Evolutionary conservation across 495 filamentous ascomycete genomes (phyloP), one percentile per base, ranked within the genome.

Genomic region (Aspergillus bertholletiae): DNA sequence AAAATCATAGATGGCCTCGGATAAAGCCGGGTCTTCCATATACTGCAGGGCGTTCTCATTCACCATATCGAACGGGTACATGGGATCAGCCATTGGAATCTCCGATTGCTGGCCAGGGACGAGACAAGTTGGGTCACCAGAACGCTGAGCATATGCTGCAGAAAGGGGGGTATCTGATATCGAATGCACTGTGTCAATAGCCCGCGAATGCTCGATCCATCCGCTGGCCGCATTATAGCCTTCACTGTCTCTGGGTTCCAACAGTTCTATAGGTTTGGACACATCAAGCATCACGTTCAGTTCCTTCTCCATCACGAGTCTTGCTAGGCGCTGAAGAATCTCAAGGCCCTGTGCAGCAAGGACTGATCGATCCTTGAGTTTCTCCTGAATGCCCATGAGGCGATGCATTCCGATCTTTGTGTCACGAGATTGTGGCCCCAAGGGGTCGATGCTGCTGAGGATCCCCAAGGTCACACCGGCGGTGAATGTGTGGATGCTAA

Each of bases 401-500:
- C 53, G 51, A 7, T 51, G 65, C 5, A 70, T 18, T 3, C 61
- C 65, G n/a, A 60, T 20, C 35, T 66, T 70, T 0, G 46, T 48
- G 15, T 61, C 45, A 17, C 58, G 40, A 0, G 61, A 66, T 2
- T 61, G 49, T 0, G 46, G 23, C 4, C 22, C 57, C 0, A 70
- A 20, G 1, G 62, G 62, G 11, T 68, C 61, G 23, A 63, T 63
- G 41, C 67, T 70, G 4, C 39, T 52, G n/a, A 70, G 45, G 2
- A 68, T 59, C 12, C 60, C 61, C n/a, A 68, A 49, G 12, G 57
- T 62, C 0, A 70, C 52, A 0, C 61, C 67, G 0, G 67, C 65
- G 0, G 67, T 70, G 49, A 70, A 70, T 0, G 61, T 65, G 18
- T 70, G 67, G n/a, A 70, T 66, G 2, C 59, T 49, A 7, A 68